Evolutionary conservation across 2,329 filamentous ascomycete genomes (phyloP).

Genomic region (Verticillium tricorpus): DNA sequence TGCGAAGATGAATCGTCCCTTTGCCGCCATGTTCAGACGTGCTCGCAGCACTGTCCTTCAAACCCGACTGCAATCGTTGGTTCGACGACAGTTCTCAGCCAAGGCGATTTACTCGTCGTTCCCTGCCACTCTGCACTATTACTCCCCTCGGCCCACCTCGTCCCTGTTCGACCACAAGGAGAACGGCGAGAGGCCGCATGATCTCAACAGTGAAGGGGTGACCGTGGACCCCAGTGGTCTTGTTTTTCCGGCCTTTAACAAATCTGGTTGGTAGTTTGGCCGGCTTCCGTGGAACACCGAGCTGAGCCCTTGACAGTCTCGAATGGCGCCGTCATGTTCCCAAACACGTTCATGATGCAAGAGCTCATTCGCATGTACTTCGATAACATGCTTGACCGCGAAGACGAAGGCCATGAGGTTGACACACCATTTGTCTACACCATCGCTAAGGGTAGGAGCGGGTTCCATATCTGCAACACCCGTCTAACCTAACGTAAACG

Average conservation of each 20-base stretch:
- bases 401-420: constrained; percentile 1
- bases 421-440: constrained; percentile 12
- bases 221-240: background rate
- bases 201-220: background rate
- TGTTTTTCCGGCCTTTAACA: background rate
- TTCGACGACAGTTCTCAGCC: constrained; percentile 1
- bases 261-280: background rate
- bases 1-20: too few species aligned
- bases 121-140: constrained; percentile 11
- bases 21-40: too few species aligned
- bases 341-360: constrained; percentile 16
- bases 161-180: constrained; percentile 7
- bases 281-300: background rate
- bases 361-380: constrained; percentile 10
- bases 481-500: background rate
- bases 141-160: constrained; percentile 6
- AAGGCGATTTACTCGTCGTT: constrained; percentile 15
- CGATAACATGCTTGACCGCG: constrained; percentile 11
- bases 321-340: constrained; percentile 16
- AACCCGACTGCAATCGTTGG: too few species aligned
- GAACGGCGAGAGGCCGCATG: background rate
- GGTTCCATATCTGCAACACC: background rate
- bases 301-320: background rate
- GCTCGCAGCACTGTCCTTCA: too few species aligned
- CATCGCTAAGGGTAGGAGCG: constrained; percentile 9